These are phyloP conservation scores for Pichia exigua DNA, from an alignment of 805 yeast species.

Conservation along the genomic window DNA sequence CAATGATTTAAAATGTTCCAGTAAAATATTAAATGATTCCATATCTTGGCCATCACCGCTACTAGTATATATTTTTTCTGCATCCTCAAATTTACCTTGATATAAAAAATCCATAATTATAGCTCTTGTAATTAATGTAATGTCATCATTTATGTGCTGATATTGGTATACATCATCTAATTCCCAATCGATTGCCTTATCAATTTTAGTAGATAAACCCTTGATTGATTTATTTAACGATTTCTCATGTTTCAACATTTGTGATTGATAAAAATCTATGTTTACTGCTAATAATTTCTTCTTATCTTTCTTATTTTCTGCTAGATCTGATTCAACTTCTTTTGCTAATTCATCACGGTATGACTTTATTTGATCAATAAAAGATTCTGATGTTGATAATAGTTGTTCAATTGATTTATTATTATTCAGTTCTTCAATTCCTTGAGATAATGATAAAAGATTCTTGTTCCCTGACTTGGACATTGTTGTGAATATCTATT, in stretches of 20 bases:
- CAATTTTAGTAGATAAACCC: slow-evolving; percentile 15
- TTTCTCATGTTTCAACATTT: slow-evolving; percentile 10
- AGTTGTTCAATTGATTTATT: slow-evolving; percentile 49
- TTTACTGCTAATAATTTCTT: not conserved
- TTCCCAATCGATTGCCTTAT: slow-evolving; percentile 5
- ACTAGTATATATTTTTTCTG: not conserved
- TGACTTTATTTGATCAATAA: not conserved
- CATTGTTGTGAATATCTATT: not conserved
- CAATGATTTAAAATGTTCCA: slow-evolving; percentile 1
- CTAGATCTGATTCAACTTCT: not conserved
- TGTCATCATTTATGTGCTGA: slow-evolving; percentile 1
- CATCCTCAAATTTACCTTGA: slow-evolving; percentile 24
- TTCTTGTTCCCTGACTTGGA: not conserved
- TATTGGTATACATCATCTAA: slow-evolving; percentile 6
- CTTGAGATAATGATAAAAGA: not conserved
- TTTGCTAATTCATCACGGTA: not conserved
- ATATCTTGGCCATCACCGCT: not conserved
- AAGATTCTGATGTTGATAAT: slow-evolving; percentile 21
- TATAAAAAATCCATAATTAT: slow-evolving; percentile 27
- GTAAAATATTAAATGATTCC: not conserved
- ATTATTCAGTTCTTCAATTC: slow-evolving; percentile 35
- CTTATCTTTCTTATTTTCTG: not conserved
- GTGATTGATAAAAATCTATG: slow-evolving; percentile 2
- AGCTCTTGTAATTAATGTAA: slow-evolving; percentile 17
- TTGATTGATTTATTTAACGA: slow-evolving; percentile 16